Evolutionary conservation across 2,329 filamentous ascomycete species (phyloP), one percentile per base, ranked within the genome.

Genomic region (Alternaria triticina): DNA sequence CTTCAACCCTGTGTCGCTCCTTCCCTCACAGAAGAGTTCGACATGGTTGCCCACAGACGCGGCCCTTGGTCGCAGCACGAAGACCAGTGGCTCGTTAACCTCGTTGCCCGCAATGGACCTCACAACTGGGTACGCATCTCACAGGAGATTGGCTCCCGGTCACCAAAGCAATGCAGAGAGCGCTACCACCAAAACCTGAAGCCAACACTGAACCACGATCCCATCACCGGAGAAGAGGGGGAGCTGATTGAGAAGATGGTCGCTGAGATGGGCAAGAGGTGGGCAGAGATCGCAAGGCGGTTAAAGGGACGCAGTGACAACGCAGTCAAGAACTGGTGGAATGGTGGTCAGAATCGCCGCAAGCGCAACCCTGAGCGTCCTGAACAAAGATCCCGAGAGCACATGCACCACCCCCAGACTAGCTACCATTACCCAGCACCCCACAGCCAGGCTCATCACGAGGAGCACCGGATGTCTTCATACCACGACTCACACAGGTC

Each of bases 281-380:
- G 94, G 94, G 94, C 94, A 3, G 93, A 97, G 77, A 97, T 97
- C 75, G 93, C 94, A 47, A 87, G 94, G 69, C 86, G 89, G 49
- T 86, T 97, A 20, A 87, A 90, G 58, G 93, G 93, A 68, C 90
- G 94, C 75, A 97, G 94, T 79, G 94, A 97, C 83, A 97, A 97
- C 75, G 91, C 93, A 27, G 93, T 97, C 67, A 97, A 97, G 87
- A 97, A 97, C 81, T 97, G 94, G 93, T 97, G 92, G 92, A 97
- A 97, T 77, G 94, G 94, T 54, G 92, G 91, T 77, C 91, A 94
- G 86, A 97, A 97, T 82, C 89, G 94, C 74, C 86, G 91, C 74
- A 82, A 82, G 74, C 81, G 83, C 65, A 79, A 78, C 57, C 75
- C 75, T 30, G 77, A 79, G n/a, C 75, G 73, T 58, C 70, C 61